Percentiles rank a stretch among this genome's conserved stretches.
These are phyloP conservation scores for Pyracantha coccinea DNA, from an alignment of 331 rosid species.

Conservation along the genomic window DNA sequence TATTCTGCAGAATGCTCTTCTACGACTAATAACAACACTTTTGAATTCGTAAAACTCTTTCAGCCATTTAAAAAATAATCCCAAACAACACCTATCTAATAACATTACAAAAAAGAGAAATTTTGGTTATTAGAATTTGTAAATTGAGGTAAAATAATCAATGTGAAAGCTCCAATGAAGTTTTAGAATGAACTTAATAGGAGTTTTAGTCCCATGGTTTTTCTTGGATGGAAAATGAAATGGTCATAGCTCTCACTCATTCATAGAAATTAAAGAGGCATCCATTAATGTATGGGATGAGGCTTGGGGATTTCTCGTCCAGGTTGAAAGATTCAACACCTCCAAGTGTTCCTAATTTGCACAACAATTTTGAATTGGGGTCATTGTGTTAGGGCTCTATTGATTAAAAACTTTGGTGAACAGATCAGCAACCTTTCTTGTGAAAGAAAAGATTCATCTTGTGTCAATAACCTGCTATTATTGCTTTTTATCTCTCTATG, in stretches of 20 bases:
- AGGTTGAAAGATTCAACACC: background rate
- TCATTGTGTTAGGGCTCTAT: slow-evolving; percentile 17
- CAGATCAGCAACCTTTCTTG: background rate
- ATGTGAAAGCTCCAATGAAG: too few species aligned
- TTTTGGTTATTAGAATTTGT: too few species aligned
- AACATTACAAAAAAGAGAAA: too few species aligned
- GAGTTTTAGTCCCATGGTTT: background rate
- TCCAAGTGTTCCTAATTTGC: slow-evolving; percentile 12
- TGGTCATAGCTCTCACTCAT: too few species aligned
- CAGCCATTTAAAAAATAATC: too few species aligned
- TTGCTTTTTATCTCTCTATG: background rate
- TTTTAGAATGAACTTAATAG: too few species aligned
- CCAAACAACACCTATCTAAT: too few species aligned
- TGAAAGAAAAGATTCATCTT: background rate
- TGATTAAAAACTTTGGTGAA: background rate
- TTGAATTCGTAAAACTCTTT: too few species aligned
- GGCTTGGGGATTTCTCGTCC: background rate
- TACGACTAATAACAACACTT: too few species aligned
- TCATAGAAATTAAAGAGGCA: background rate
- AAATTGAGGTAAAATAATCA: too few species aligned
- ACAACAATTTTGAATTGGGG: background rate
- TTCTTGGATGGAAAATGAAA: background rate
- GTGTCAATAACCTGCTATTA: background rate
- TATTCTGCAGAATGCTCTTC: too few species aligned
- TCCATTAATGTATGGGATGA: background rate